phyloP scores from a whole-genome alignment of 352 stramenopile species.

The Phytophthora gonapodyides region DNA sequence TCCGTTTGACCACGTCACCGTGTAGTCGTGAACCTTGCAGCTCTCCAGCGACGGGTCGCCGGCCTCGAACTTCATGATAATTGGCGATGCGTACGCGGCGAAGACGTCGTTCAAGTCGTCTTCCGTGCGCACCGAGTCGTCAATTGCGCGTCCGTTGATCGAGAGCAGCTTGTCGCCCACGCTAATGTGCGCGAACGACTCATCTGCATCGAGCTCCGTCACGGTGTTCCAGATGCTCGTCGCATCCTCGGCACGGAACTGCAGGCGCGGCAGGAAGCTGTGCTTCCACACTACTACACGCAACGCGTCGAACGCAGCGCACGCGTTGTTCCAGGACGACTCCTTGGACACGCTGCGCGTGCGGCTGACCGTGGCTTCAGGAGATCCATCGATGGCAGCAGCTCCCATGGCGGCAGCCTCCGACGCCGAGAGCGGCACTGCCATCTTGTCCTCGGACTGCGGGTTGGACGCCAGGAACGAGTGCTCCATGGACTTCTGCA shows the following conservation, averaged over 20 bases:
- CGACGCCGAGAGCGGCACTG: conserved; percentile 25
- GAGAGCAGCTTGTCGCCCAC: conserved; percentile 73
- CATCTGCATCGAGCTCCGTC: conserved; percentile 73
- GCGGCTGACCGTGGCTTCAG: conserved; percentile 26
- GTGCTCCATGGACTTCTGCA: conserved; percentile 54
- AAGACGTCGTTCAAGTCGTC: conserved; percentile 79
- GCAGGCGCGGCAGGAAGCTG: conserved; percentile 77
- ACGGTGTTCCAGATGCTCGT: conserved; percentile 70
- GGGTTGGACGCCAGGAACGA: conserved; percentile 62
- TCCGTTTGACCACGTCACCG: conserved; percentile 87
- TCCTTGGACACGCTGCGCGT: conserved; percentile 70
- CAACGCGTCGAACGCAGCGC: conserved; percentile 67
- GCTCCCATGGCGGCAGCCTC: conserved; percentile 24
- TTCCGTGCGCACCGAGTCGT: conserved; percentile 61
- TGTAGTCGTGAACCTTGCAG: conserved; percentile 82
- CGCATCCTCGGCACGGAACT: conserved; percentile 49
- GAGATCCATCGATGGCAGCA: conserved; percentile 28
- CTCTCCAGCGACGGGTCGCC: conserved; percentile 49
- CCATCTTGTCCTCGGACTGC: conserved; percentile 73
- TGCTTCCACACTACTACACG: conserved; percentile 90
- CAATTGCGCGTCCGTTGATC: conserved; percentile 75
- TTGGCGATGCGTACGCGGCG: conserved; percentile 65
- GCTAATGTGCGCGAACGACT: conserved; percentile 80
- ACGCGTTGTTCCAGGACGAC: conserved; percentile 87
- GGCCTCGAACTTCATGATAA: conserved; percentile 88